phyloP scores from a whole-genome alignment of 441 rosid species.

The Sinapis alba region DNA sequence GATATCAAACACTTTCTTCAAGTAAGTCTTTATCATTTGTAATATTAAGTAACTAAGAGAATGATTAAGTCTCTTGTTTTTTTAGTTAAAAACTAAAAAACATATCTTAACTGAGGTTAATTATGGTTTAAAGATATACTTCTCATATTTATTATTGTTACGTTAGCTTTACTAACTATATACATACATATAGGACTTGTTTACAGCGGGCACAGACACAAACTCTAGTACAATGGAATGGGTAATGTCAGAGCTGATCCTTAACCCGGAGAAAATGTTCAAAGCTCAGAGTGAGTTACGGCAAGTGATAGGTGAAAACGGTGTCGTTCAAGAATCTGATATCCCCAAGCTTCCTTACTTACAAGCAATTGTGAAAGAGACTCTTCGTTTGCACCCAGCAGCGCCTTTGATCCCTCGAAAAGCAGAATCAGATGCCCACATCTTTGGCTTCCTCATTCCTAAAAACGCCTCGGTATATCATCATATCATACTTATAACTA shows the following conservation, averaged over 20 bases:
- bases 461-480: constrained; percentile 8
- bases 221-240: constrained; percentile 65
- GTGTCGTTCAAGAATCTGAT: constrained; percentile 29
- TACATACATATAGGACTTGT: constrained; percentile 37
- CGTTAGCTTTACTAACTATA: background rate
- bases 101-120: no score
- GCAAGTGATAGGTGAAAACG: constrained; percentile 12
- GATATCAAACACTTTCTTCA: constrained; percentile 42
- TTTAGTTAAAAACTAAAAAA: no score
- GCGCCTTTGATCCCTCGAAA: constrained; percentile 32
- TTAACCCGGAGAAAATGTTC: constrained; percentile 41
- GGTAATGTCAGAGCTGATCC: constrained; percentile 65
- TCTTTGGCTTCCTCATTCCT: constrained; percentile 29
- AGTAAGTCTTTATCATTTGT: constrained; percentile 26
- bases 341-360: constrained; percentile 17
- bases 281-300: constrained; percentile 36
- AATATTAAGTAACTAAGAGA: background rate
- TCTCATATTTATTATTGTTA: background rate
- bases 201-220: constrained; percentile 51
- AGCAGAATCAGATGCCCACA: constrained; percentile 23
- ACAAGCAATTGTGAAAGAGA: constrained; percentile 30
- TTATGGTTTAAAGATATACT: background rate
- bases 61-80: no score
- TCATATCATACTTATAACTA: background rate
- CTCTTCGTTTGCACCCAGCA: constrained; percentile 34